These are phyloP conservation scores for Monilinia vaccinii-corymbosi DNA, from an alignment of 2,329 filamentous ascomycete genomes.

Conservation along the genomic window DNA sequence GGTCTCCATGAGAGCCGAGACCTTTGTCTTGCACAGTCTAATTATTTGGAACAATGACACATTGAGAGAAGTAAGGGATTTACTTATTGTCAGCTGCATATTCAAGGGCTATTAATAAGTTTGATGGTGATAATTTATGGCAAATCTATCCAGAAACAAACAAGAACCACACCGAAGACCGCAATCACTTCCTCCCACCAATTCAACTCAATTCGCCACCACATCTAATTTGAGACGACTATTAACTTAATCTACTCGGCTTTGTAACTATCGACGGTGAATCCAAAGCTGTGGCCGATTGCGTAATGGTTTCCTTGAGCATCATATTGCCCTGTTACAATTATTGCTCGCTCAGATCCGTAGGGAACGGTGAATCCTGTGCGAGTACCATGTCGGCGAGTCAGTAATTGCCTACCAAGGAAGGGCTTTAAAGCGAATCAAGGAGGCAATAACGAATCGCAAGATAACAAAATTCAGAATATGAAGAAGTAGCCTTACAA, in stretches of 20 bases:
- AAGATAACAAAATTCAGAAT: neutral
- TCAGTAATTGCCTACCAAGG: neutral
- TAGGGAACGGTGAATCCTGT: conserved; percentile 31
- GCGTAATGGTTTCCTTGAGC: conserved; percentile 15
- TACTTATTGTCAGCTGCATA: neutral
- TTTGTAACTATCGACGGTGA: neutral
- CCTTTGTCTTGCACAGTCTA: neutral
- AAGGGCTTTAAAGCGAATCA: neutral
- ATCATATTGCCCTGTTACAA: conserved; percentile 18
- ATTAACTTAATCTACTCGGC: neutral
- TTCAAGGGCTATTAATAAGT: neutral
- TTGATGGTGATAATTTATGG: neutral
- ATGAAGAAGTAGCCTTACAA: conserved; percentile 12
- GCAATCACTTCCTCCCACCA: neutral
- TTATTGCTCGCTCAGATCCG: conserved; percentile 15
- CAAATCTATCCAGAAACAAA: neutral
- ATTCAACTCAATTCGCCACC: neutral
- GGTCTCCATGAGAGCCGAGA: neutral
- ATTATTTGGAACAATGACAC: neutral
- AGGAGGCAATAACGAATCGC: neutral
- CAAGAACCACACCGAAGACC: neutral
- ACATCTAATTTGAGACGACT: neutral
- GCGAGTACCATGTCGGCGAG: conserved; percentile 24
- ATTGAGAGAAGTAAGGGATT: too few species aligned
- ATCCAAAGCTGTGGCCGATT: conserved; percentile 18